Conservation (phyloP, 2,329 filamentous ascomycete species). For the Colletotrichum camelliae region DNA sequence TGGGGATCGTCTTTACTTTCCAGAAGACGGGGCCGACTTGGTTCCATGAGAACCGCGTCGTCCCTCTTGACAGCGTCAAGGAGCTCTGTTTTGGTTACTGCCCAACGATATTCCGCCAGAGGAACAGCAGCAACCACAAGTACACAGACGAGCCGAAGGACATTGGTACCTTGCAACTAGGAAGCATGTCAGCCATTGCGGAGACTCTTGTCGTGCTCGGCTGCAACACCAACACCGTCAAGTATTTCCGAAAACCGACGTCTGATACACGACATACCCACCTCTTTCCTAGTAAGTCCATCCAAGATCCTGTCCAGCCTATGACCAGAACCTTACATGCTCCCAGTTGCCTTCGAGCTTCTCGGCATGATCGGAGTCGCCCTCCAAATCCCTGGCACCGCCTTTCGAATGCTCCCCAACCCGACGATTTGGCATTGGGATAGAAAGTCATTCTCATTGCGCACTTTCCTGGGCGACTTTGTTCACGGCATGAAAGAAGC, state of each 20-base stretch:
- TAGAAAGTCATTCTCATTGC: slow-evolving; percentile 50
- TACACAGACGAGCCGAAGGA: slow-evolving; percentile 26
- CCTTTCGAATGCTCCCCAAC: slow-evolving; percentile 47
- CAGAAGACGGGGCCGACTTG: slow-evolving; percentile 38
- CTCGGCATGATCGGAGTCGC: slow-evolving; percentile 45
- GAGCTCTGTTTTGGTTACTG: slow-evolving; percentile 45
- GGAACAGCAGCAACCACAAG: slow-evolving; percentile 1
- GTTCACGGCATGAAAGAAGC: slow-evolving; percentile 28
- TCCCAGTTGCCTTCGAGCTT: slow-evolving; percentile 41
- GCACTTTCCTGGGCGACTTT: slow-evolving; percentile 47
- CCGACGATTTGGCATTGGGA: slow-evolving; percentile 59
- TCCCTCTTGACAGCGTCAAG: slow-evolving; percentile 42
- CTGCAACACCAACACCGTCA: slow-evolving; percentile 38
- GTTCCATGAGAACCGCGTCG: slow-evolving; percentile 39
- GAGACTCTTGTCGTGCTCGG: slow-evolving; percentile 44
- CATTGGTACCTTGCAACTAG: slow-evolving; percentile 22
- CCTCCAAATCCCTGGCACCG: slow-evolving; percentile 38
- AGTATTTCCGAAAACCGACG: slow-evolving; percentile 29
- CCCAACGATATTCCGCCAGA: slow-evolving; percentile 39
- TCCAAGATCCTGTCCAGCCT: rapidly evolving
- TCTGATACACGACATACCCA: slow-evolving; percentile 24
- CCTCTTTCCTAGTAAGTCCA: slow-evolving; percentile 27
- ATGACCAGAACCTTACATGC: not conserved
- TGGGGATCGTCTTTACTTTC: slow-evolving; percentile 46
- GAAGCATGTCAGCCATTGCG: slow-evolving; percentile 33